Evolutionary conservation across 2,329 filamentous ascomycete genomes (phyloP).

Genomic region (Cercospora sp.): DNA sequence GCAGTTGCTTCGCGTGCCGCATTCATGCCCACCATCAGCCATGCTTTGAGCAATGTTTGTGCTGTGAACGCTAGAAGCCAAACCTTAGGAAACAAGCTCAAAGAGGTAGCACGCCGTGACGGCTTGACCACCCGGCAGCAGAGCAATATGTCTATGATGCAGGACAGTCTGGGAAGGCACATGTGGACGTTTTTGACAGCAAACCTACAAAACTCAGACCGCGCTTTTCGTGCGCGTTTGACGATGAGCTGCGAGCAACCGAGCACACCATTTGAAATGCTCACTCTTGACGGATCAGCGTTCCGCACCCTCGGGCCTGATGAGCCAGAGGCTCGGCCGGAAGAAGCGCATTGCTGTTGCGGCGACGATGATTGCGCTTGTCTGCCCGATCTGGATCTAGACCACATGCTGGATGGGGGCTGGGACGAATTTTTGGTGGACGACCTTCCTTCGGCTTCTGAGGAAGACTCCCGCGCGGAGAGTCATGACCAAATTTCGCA

Average conservation of each 20-base stretch:
- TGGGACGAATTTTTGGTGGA: not conserved
- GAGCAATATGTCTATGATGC: not conserved
- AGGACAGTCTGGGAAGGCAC: not conserved
- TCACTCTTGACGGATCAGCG: not conserved
- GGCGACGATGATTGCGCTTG: not conserved
- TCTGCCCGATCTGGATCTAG: not conserved
- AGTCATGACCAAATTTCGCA: not conserved
- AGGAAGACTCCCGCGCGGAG: not conserved
- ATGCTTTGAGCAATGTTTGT: constrained; percentile 33
- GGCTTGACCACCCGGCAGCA: not conserved
- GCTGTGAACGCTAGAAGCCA: constrained; percentile 12
- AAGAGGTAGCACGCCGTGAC: constrained; percentile 17
- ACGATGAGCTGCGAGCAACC: not conserved
- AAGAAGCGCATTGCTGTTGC: not conserved
- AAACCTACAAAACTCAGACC: not conserved
- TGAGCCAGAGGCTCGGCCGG: not conserved
- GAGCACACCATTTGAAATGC: not conserved
- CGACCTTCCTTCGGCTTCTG: not conserved
- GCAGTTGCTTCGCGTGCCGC: constrained; percentile 36
- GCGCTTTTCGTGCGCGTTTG: not conserved
- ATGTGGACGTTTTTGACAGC: not conserved
- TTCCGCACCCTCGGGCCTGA: not conserved
- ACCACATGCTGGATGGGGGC: not conserved
- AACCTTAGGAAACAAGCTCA: constrained; percentile 18
- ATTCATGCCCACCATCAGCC: constrained; percentile 43